Conservation (phyloP, 768 basidiomycete genomes). For the Suillus lakei region DNA sequence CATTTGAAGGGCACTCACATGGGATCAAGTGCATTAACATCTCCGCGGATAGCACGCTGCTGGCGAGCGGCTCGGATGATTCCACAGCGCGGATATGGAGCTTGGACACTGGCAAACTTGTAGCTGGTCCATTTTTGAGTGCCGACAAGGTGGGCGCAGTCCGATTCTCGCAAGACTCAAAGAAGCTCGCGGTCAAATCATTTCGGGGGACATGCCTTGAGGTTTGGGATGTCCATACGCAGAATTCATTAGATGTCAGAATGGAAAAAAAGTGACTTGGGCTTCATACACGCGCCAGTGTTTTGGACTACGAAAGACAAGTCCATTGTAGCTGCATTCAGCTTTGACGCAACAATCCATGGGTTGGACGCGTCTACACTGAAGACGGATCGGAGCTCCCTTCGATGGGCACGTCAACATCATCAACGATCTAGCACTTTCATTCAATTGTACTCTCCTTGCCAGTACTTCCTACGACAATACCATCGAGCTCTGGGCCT, state of each 20-base stretch:
- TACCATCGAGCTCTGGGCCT: constrained; percentile 18
- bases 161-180: neutral
- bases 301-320: neutral
- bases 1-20: neutral
- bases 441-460: constrained; percentile 7
- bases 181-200: neutral
- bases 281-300: neutral
- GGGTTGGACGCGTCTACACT: neutral
- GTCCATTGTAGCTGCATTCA: neutral
- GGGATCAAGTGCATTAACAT: neutral
- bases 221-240: neutral
- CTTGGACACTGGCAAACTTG: neutral
- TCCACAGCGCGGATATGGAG: neutral
- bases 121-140: neutral
- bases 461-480: constrained; percentile 12
- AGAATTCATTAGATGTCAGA: neutral
- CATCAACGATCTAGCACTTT: neutral
- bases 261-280: too few species aligned
- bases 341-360: neutral
- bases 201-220: neutral
- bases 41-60: neutral
- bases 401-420: neutral
- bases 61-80: neutral
- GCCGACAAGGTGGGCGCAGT: neutral
- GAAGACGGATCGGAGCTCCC: neutral